Percentiles rank a stretch among this genome's conserved stretches.
Conservation (phyloP, 768 basidiomycete genomes). For the Porphyrellus cyaneotinctus region DNA sequence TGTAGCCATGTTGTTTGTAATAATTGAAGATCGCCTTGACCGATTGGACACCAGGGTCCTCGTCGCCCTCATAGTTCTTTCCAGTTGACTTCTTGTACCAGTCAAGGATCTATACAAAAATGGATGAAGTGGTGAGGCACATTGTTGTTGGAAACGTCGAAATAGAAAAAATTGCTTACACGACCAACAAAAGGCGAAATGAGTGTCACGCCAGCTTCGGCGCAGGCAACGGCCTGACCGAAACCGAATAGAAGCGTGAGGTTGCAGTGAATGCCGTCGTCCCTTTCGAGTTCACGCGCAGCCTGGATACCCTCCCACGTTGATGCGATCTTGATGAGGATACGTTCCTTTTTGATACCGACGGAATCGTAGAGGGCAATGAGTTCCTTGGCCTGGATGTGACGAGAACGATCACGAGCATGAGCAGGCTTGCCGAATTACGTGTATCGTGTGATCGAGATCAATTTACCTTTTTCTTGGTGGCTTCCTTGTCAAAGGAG, state of each 20-base stretch:
- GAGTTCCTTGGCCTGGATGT: slow-evolving; percentile 66
- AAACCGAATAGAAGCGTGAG: slow-evolving; percentile 99
- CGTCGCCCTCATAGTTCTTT: slow-evolving; percentile 83
- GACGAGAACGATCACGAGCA: slow-evolving; percentile 6
- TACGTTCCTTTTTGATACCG: slow-evolving; percentile 89
- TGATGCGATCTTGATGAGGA: slow-evolving; percentile 99
- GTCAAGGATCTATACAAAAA: slow-evolving; percentile 76
- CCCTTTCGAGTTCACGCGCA: slow-evolving; percentile 89
- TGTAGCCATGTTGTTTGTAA: slow-evolving; percentile 98
- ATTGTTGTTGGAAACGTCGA: slow-evolving; percentile 7
- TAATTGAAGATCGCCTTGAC: slow-evolving; percentile 99
- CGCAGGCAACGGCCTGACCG: slow-evolving; percentile 96
- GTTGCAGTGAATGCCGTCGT: slow-evolving; percentile 97
- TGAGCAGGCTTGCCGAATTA: slow-evolving; percentile 19
- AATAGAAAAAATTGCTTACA: slow-evolving; percentile 43
- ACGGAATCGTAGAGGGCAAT: slow-evolving; percentile 93
- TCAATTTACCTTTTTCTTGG: slow-evolving; percentile 72
- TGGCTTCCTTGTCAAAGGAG: slow-evolving; percentile 92
- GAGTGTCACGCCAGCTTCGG: slow-evolving; percentile 96
- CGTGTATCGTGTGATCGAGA: slow-evolving; percentile 17
- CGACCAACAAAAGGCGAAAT: slow-evolving; percentile 99
- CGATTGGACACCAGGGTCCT: slow-evolving; percentile 93
- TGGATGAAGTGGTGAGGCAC: slow-evolving; percentile 12
- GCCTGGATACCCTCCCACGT: slow-evolving; percentile 99
- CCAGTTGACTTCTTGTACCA: slow-evolving; percentile 96